A percentile compares a stretch with the other conserved stretches of the same genome.
phyloP scores from a whole-genome alignment of 768 basidiomycete species.

The Neoboletus subvelutipes region DNA sequence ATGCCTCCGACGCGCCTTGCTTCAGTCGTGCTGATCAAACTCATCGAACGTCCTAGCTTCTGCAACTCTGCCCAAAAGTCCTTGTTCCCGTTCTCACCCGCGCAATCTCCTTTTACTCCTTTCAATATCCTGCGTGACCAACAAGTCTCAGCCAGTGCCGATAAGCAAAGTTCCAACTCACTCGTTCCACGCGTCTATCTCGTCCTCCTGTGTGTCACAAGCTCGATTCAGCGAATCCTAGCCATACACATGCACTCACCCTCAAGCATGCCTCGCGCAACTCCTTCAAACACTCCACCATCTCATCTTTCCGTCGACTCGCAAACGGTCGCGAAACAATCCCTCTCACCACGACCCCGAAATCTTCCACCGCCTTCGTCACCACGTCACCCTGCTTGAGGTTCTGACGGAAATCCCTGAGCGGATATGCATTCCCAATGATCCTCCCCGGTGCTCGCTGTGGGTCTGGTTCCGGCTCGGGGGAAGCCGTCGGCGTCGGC shows the following conservation, averaged over 20 bases:
- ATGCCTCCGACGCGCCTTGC: constrained; percentile 57
- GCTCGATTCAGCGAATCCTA: background rate
- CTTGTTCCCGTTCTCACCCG: constrained; percentile 53
- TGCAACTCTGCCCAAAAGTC: constrained; percentile 67
- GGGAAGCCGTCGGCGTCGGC: constrained; percentile 56
- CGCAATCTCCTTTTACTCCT: constrained; percentile 57
- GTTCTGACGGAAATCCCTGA: constrained; percentile 75
- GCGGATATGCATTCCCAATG: constrained; percentile 69
- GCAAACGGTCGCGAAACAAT: constrained; percentile 73
- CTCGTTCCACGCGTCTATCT: constrained; percentile 81
- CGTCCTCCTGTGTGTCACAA: constrained; percentile 60
- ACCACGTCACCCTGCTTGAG: constrained; percentile 75
- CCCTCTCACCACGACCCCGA: constrained; percentile 68
- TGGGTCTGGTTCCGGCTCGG: constrained; percentile 44
- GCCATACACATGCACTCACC: constrained; percentile 37
- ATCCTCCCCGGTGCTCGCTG: constrained; percentile 69
- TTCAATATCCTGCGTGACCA: constrained; percentile 52
- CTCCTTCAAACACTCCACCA: constrained; percentile 68
- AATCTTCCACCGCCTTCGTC: constrained; percentile 80
- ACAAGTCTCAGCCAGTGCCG: background rate
- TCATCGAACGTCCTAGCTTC: constrained; percentile 49
- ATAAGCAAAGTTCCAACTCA: constrained; percentile 33
- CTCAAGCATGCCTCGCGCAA: constrained; percentile 67
- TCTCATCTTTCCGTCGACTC: constrained; percentile 59
- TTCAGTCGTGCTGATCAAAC: constrained; percentile 63